Conservation (phyloP, 2,329 filamentous ascomycete species). For the Claviceps sorghi region DNA sequence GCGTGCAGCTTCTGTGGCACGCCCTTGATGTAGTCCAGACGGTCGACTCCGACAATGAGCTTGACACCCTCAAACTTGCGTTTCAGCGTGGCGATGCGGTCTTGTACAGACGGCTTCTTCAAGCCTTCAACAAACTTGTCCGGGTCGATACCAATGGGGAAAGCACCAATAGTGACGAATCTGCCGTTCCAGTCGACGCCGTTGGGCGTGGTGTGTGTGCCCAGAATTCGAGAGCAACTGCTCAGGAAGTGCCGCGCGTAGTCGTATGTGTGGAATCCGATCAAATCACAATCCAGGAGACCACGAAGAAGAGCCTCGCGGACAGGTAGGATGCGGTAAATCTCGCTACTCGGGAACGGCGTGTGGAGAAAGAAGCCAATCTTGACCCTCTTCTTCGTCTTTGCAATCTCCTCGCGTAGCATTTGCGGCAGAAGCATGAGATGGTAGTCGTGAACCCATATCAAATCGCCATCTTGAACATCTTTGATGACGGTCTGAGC, state of each 20-base stretch:
- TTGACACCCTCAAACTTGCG: slow-evolving; percentile 93
- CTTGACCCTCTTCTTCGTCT: slow-evolving; percentile 77
- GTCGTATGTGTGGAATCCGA: slow-evolving; percentile 97
- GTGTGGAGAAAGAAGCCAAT: slow-evolving; percentile 98
- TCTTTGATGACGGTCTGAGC: slow-evolving; percentile 76
- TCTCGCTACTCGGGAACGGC: slow-evolving; percentile 91
- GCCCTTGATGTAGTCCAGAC: slow-evolving; percentile 96
- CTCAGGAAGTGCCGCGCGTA: slow-evolving; percentile 97
- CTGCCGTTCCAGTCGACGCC: slow-evolving; percentile 83
- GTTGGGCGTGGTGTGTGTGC: slow-evolving; percentile 71
- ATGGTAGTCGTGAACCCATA: slow-evolving; percentile 99
- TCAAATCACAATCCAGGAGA: slow-evolving; percentile 82
- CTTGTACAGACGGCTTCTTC: slow-evolving; percentile 70
- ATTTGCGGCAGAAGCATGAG: slow-evolving; percentile 92
- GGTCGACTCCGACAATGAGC: slow-evolving; percentile 90
- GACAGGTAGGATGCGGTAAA: slow-evolving; percentile 89
- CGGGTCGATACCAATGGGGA: slow-evolving; percentile 94
- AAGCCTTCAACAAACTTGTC: slow-evolving; percentile 90
- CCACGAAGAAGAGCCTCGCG: slow-evolving; percentile 77
- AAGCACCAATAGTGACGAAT: slow-evolving; percentile 82
- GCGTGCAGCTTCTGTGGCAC: slow-evolving; percentile 96
- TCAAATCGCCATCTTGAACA: slow-evolving; percentile 81
- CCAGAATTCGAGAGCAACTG: slow-evolving; percentile 84
- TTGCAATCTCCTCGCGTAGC: slow-evolving; percentile 77
- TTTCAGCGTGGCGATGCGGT: slow-evolving; percentile 70